Evolutionary conservation across 2,329 filamentous ascomycete species (phyloP), one percentile per base, ranked within the genome.

Genomic region (Knoxdaviesia proteae): DNA sequence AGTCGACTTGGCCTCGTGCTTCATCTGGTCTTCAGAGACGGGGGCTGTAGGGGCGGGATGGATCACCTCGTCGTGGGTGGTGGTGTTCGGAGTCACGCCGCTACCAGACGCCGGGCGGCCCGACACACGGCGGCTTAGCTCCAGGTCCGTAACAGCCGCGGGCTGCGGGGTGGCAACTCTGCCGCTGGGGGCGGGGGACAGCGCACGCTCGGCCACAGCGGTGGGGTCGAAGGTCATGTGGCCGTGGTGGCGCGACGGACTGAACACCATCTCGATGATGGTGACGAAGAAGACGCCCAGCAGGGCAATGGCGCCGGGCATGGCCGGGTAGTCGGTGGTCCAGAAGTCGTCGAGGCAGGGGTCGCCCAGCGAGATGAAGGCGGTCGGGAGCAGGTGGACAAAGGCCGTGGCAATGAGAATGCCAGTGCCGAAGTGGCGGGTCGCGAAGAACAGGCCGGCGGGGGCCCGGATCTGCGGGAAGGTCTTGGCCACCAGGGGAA

Each of bases 261-360:
- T 62, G 44, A 77, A 71, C 31, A 69, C 60, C 69, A 76, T 93
- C 58, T 94, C 87, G 46, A 94, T 69, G 7, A 77, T 67, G 7
- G 88, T 80, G 6, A 94, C 84, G 7, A 82, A 65, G 50, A 92
- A 69, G 35, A 84, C 81, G 32, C 80, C 77, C 7, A 75, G 63
- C 73, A 93, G 84, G 40, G 83, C 77, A 45, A 92, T 76, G 42
- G 86, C 69, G 4, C 84, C 84, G 1, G 84, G 76, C 61, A 90
- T 81, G 29, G 83, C 80, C 42, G 69, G 71, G 58, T 88, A 93
- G 32, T 72, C 69, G 38, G 75, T 52, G 52, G 72, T 86, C 74
- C 84, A 92, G 54, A 86, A 81, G 43, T 65, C 61, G 8, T 79
- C 77, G 1, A 93, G 70, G 53, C 77, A 81, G 7, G 72, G 74